A percentile compares a stretch with the other conserved stretches of the same genome.
Evolutionary conservation across 805 yeast species (phyloP).

Genomic region (Hemisphaericaspora nanyangensis): DNA sequence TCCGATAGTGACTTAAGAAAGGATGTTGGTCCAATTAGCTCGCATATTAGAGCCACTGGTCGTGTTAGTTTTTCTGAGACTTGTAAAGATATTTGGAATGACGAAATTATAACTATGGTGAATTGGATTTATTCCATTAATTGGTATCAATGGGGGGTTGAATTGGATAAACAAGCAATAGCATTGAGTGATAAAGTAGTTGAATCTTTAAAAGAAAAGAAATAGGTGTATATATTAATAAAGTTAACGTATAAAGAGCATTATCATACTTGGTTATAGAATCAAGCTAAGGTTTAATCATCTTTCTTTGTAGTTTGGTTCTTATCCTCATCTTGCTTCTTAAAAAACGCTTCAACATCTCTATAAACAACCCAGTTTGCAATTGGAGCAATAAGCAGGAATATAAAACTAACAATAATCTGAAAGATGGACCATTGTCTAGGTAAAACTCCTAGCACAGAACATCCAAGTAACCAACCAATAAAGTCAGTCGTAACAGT

Average conservation of each 20-base stretch:
- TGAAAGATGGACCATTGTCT: slow-evolving; percentile 52
- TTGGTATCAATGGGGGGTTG: slow-evolving; percentile 41
- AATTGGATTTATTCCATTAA: slow-evolving; percentile 58
- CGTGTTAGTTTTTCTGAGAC: slow-evolving; percentile 54
- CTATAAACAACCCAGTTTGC: slow-evolving; percentile 46
- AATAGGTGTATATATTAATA: slow-evolving; percentile 5
- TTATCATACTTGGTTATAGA: no score
- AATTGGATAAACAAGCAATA: slow-evolving; percentile 29
- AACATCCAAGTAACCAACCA: slow-evolving; percentile 74
- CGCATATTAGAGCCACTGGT: slow-evolving; percentile 14
- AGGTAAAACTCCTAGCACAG: slow-evolving; percentile 69
- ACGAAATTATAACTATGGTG: slow-evolving; percentile 60
- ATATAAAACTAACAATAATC: slow-evolving; percentile 29
- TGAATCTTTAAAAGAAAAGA: slow-evolving; percentile 8
- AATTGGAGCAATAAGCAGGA: slow-evolving; percentile 50
- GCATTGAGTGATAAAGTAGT: slow-evolving; percentile 24
- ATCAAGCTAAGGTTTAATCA: not conserved
- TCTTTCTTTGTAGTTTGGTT: not conserved
- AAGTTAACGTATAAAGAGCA: not conserved
- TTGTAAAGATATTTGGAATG: slow-evolving; percentile 75
- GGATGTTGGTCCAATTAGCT: slow-evolving; percentile 40
- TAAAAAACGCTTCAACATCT: slow-evolving; percentile 51
- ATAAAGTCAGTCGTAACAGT: slow-evolving; percentile 77
- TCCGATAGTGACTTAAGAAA: slow-evolving; percentile 43
- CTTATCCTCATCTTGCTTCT: slow-evolving; percentile 16